A percentile compares a stretch with the other conserved stretches of the same genome.
These are phyloP conservation scores for Penicillium steckii DNA, from an alignment of 495 filamentous ascomycete species.

Conservation along the genomic window DNA sequence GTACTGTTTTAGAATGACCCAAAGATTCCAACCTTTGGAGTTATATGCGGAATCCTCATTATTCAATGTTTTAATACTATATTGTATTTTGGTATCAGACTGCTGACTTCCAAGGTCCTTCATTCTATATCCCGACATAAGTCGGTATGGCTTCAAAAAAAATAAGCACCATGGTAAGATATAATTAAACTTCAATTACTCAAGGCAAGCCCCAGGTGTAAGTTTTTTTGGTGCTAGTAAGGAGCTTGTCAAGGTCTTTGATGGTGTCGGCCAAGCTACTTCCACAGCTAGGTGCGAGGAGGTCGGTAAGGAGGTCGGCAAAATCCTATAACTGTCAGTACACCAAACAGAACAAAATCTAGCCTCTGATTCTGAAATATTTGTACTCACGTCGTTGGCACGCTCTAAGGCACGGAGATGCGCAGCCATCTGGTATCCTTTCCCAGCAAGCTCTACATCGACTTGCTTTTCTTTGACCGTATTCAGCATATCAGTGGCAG, in stretches of 20 bases:
- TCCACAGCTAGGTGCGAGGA: slow-evolving; percentile 1
- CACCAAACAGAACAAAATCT: slow-evolving; percentile 1
- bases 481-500: slow-evolving; percentile 2
- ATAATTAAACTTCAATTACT: background rate
- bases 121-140: background rate
- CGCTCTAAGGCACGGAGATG: background rate
- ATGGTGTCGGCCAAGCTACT: slow-evolving; percentile 1
- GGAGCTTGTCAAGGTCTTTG: background rate
- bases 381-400: background rate
- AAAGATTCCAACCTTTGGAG: background rate
- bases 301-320: background rate
- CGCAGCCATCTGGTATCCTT: background rate
- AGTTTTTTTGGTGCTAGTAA: slow-evolving; percentile 1
- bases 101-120: background rate
- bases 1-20: background rate
- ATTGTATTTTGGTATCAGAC: background rate
- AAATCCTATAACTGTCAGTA: slow-evolving; percentile 1
- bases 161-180: background rate
- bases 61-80: background rate
- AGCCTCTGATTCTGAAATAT: slow-evolving; percentile 1
- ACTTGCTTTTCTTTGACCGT: background rate
- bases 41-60: background rate
- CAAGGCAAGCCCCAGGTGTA: background rate
- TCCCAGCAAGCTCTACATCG: slow-evolving; percentile 1
- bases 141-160: background rate